These are phyloP conservation scores for Microascus cirrosus DNA, from an alignment of 2,329 filamentous ascomycete species.

Conservation along the genomic window DNA sequence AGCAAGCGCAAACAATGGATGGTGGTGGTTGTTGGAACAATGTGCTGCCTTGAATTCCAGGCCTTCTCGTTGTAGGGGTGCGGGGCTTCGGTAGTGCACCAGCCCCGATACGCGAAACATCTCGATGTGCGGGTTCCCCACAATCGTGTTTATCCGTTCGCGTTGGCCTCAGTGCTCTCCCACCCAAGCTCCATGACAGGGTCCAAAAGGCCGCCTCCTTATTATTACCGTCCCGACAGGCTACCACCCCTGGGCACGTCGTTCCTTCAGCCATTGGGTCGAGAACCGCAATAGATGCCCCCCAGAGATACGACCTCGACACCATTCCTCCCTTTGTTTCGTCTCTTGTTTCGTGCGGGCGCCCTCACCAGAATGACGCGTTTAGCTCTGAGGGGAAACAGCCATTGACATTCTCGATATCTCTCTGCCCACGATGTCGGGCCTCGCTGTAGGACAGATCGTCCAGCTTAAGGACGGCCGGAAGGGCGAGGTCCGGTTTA, in stretches of 20 bases:
- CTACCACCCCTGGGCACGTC: background rate
- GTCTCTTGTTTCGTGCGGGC: background rate
- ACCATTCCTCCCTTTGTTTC: background rate
- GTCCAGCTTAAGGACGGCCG: slow-evolving; percentile 72
- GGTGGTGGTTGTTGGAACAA: background rate
- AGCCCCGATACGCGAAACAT: background rate
- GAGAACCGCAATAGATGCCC: background rate
- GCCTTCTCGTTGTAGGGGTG: background rate
- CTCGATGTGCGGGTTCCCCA: background rate
- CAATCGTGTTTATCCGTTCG: slow-evolving; percentile 4
- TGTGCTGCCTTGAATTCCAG: background rate
- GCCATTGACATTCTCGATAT: background rate
- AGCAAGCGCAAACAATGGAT: background rate
- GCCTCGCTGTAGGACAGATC: slow-evolving; percentile 56
- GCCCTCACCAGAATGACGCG: background rate
- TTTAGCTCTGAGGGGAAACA: background rate
- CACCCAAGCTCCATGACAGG: background rate
- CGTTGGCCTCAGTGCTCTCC: background rate
- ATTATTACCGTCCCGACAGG: background rate
- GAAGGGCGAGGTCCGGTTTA: slow-evolving; percentile 66
- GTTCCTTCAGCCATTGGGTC: background rate
- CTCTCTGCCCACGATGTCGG: slow-evolving; percentile 33
- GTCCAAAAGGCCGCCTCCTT: background rate
- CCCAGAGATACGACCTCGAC: background rate
- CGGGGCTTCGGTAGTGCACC: background rate